Conservation (phyloP, 2,329 filamentous ascomycete genomes). For the Saccharata proteae region DNA sequence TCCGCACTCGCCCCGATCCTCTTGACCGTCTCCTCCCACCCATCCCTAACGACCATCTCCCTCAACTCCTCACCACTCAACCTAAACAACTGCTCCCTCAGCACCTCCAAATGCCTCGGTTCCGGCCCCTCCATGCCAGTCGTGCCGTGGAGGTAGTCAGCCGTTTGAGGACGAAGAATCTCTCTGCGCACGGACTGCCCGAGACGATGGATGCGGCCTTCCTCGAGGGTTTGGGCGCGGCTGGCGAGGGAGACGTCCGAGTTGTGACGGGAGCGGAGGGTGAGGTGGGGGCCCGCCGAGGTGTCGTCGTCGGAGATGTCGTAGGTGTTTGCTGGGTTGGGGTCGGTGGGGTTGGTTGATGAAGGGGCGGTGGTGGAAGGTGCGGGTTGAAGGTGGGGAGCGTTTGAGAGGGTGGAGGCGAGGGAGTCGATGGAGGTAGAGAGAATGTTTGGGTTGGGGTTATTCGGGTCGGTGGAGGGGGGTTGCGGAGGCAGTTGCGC, state of each 20-base stretch:
- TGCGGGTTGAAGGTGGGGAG: conserved; percentile 12
- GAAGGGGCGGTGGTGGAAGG: conserved; percentile 19
- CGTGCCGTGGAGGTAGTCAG: conserved; percentile 13
- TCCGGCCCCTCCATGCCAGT: conserved; percentile 26
- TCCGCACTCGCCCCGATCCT: conserved; percentile 53
- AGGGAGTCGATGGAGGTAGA: conserved; percentile 18
- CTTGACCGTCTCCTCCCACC: conserved; percentile 49
- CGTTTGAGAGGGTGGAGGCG: conserved; percentile 17
- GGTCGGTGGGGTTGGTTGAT: conserved; percentile 14
- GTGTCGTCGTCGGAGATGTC: conserved; percentile 30
- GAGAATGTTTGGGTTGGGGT: conserved; percentile 17
- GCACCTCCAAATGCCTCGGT: conserved; percentile 23
- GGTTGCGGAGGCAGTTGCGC: too few species aligned
- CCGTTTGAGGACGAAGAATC: conserved; percentile 38
- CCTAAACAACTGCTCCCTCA: conserved; percentile 52
- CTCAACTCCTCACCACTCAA: conserved; percentile 48
- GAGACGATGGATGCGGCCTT: conserved; percentile 58
- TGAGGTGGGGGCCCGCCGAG: conserved; percentile 20
- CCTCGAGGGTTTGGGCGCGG: conserved; percentile 52
- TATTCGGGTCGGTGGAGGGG: conserved; percentile 11
- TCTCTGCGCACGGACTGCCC: conserved; percentile 55
- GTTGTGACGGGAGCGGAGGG: conserved; percentile 45
- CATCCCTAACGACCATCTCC: conserved; percentile 30
- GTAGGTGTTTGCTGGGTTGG: conserved; percentile 14
- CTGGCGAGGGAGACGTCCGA: conserved; percentile 58